Evolutionary conservation across 257 asterid genomes (phyloP).

Genomic region (Salvia splendens): DNA sequence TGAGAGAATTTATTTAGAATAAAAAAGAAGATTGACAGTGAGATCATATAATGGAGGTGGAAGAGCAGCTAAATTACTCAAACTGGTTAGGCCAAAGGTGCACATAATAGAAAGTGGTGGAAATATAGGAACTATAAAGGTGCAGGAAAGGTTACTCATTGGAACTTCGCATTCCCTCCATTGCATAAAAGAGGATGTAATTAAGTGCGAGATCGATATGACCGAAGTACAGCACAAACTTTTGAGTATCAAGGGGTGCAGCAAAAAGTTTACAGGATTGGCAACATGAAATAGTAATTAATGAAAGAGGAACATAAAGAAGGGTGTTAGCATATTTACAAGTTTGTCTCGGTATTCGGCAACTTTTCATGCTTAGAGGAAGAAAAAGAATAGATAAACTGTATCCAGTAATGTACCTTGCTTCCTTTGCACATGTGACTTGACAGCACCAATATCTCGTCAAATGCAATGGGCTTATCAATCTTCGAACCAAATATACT

Average conservation of each 20-base stretch:
- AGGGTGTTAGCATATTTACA: constrained; percentile 14
- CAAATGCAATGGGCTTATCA: constrained; percentile 79
- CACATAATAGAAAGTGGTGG: neutral
- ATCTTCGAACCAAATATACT: constrained; percentile 86
- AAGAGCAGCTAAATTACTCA: constrained; percentile 7
- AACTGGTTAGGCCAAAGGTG: neutral
- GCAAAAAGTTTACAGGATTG: neutral
- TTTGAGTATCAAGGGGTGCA: neutral
- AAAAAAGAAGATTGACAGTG: constrained; percentile 1
- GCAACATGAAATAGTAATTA: constrained; percentile 11
- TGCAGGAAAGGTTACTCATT: constrained; percentile 8
- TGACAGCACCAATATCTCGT: constrained; percentile 75
- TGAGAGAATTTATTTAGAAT: neutral
- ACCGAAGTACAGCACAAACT: constrained; percentile 1
- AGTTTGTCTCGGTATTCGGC: neutral
- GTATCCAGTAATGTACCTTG: constrained; percentile 46
- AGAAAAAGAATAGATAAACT: constrained; percentile 26
- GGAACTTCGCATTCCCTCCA: too few relatives aligned
- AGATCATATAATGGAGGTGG: neutral
- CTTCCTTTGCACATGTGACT: constrained; percentile 84
- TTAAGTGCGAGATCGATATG: constrained; percentile 2
- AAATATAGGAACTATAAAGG: constrained; percentile 17
- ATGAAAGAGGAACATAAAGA: neutral
- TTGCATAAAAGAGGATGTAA: too few relatives aligned
- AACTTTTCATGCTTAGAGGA: neutral